These are phyloP conservation scores for Phytophthora pini DNA, from an alignment of 352 stramenopile species.

Conservation along the genomic window DNA sequence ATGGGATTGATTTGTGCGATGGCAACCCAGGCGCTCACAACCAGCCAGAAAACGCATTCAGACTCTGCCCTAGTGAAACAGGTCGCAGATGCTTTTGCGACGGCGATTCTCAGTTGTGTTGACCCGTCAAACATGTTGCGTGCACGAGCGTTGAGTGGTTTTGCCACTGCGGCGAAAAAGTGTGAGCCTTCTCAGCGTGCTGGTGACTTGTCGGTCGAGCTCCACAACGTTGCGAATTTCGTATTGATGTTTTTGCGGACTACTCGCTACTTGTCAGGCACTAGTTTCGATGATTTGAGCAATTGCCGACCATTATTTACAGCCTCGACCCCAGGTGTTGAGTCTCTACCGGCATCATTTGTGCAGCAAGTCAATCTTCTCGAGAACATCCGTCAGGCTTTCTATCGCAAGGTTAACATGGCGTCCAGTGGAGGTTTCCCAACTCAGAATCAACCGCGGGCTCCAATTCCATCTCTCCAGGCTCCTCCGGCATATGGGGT, in stretches of 20 bases:
- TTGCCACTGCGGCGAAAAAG: slow-evolving; percentile 60
- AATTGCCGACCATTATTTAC: slow-evolving; percentile 64
- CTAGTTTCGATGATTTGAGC: slow-evolving; percentile 69
- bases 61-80: slow-evolving; percentile 74
- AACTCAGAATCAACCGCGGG: slow-evolving; percentile 13
- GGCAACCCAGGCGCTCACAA: slow-evolving; percentile 76
- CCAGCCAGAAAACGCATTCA: slow-evolving; percentile 57
- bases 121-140: slow-evolving; percentile 68
- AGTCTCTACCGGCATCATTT: slow-evolving; percentile 74
- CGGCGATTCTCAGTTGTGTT: slow-evolving; percentile 77
- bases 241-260: slow-evolving; percentile 76
- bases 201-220: slow-evolving; percentile 62
- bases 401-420: slow-evolving; percentile 34
- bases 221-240: slow-evolving; percentile 82
- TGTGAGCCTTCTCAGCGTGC: slow-evolving; percentile 52
- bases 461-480: slow-evolving; percentile 28
- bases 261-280: slow-evolving; percentile 61
- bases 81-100: slow-evolving; percentile 78
- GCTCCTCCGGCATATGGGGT: slow-evolving; percentile 18
- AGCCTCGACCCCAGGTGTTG: slow-evolving; percentile 44
- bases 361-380: slow-evolving; percentile 73
- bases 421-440: slow-evolving; percentile 5
- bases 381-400: slow-evolving; percentile 65
- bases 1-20: slow-evolving; percentile 82
- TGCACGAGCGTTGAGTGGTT: slow-evolving; percentile 56